Evolutionary conservation across 805 yeast species (phyloP).

Genomic region (Naumovozyma baii): DNA sequence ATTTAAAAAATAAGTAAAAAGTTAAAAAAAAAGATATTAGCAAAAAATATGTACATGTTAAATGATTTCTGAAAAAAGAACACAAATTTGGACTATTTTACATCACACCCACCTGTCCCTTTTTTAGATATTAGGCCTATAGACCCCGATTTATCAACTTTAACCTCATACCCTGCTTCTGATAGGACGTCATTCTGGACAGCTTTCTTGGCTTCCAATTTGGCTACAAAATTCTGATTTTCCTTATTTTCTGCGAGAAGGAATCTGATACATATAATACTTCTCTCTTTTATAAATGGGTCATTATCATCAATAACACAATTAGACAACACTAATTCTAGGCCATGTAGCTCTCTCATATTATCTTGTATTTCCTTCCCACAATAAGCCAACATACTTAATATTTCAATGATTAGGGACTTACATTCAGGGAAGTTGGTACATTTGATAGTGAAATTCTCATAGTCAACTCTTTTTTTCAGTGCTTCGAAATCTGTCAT

Average conservation of each 20-base stretch:
- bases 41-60: too few species aligned
- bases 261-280: constrained; percentile 69
- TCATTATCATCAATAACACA: constrained; percentile 83
- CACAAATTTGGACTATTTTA: too few species aligned
- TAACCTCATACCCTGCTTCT: constrained; percentile 70
- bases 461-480: constrained; percentile 19
- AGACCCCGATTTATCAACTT: constrained; percentile 56
- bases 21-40: too few species aligned
- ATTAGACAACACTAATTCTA: constrained; percentile 63
- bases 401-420: constrained; percentile 53
- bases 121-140: constrained; percentile 35
- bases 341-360: constrained; percentile 54
- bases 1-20: too few species aligned
- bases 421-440: constrained; percentile 55
- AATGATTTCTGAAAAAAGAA: too few species aligned
- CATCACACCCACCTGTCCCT: too few species aligned
- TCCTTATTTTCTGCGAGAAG: constrained; percentile 50
- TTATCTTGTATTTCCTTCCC: constrained; percentile 54
- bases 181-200: constrained; percentile 50
- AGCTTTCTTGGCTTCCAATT: constrained; percentile 64
- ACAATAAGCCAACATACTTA: constrained; percentile 47
- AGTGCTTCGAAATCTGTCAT: constrained; percentile 25
- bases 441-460: constrained; percentile 16
- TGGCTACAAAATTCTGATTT: constrained; percentile 70
- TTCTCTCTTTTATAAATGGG: constrained; percentile 77